A percentile compares a stretch with the other conserved stretches of the same genome.
These are phyloP conservation scores for Mesembryanthemum crystallinum DNA, from an alignment of 148 eudicot genomes.

Conservation along the genomic window DNA sequence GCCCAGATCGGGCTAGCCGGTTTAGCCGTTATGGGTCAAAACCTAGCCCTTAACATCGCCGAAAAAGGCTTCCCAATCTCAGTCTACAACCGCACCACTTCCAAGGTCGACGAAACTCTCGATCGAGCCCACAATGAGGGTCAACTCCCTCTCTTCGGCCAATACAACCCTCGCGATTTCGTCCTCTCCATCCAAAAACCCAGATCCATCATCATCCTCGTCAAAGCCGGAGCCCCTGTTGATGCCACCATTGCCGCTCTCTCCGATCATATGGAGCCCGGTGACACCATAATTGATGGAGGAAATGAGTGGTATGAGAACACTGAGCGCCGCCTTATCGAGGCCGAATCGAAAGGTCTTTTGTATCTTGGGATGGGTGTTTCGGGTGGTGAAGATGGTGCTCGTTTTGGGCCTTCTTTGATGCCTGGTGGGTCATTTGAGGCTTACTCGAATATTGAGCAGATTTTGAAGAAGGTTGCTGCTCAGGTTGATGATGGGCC, in stretches of 20 bases:
- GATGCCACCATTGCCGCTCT: conserved; percentile 72
- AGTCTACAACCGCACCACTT: conserved; percentile 68
- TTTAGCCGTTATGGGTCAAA: conserved; percentile 89
- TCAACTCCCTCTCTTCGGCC: conserved; percentile 52
- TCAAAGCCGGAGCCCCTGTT: conserved; percentile 81
- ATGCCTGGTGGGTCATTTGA: conserved; percentile 76
- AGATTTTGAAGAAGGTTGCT: conserved; percentile 55
- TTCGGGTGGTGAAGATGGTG: conserved; percentile 85
- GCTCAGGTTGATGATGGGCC: conserved; percentile 91
- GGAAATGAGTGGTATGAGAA: conserved; percentile 88
- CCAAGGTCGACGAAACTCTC: conserved; percentile 66
- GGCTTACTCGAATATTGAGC: conserved; percentile 51
- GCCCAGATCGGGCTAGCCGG: conserved; percentile 77
- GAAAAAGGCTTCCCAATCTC: conserved; percentile 85
- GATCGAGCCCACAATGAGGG: conserved; percentile 63
- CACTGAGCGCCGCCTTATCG: conserved; percentile 57
- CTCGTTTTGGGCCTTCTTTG: conserved; percentile 59
- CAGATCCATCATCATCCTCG: conserved; percentile 73
- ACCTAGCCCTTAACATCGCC: conserved; percentile 83
- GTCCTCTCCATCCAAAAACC: conserved; percentile 65
- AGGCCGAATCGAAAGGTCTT: conserved; percentile 39
- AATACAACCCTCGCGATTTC: conserved; percentile 57
- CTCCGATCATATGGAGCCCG: conserved; percentile 52
- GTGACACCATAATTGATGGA: conserved; percentile 79
- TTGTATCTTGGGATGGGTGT: conserved; percentile 83